Evolutionary conservation across 164 flowering plant species (phyloP).

Genomic region (Amborella trichopoda): DNA sequence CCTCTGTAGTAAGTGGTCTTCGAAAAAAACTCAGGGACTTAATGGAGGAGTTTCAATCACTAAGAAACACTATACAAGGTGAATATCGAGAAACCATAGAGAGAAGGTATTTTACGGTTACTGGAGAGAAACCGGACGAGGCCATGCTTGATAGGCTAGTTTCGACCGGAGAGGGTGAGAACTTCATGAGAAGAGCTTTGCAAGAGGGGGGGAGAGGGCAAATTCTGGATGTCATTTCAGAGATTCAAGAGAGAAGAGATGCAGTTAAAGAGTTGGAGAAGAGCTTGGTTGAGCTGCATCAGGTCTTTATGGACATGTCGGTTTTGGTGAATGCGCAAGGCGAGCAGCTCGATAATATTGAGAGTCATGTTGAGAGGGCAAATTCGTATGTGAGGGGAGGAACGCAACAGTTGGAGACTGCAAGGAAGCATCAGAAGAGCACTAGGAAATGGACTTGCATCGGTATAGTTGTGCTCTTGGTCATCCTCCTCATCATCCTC

Average conservation of each 20-base stretch:
- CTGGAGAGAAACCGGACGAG: conserved; percentile 21
- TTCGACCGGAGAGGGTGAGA: conserved; percentile 22
- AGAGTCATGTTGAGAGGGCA: conserved; percentile 24
- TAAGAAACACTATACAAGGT: conserved; percentile 8
- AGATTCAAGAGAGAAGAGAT: conserved; percentile 28
- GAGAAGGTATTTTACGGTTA: conserved; percentile 19
- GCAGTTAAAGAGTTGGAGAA: conserved; percentile 27
- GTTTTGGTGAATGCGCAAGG: conserved; percentile 25
- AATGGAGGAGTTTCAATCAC: conserved; percentile 15
- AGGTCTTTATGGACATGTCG: conserved; percentile 28
- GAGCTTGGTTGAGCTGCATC: conserved; percentile 20
- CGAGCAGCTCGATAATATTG: conserved; percentile 27
- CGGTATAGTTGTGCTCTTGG: conserved; percentile 18
- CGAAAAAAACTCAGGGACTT: conserved; percentile 18
- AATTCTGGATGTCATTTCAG: conserved; percentile 20
- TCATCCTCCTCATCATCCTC: conserved; percentile 19
- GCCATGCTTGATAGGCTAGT: conserved; percentile 15
- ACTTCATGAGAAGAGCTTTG: conserved; percentile 18
- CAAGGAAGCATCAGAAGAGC: conserved; percentile 23
- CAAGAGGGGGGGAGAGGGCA: conserved; percentile 22
- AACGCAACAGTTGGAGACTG: conserved; percentile 16
- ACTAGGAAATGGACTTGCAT: conserved; percentile 30
- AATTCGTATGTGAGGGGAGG: conserved; percentile 23
- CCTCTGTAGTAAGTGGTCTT: conserved; percentile 17
- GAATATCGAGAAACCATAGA: conserved; percentile 23